These are phyloP conservation scores for Microascus cirrosus DNA, from an alignment of 2,329 filamentous ascomycete species.

Conservation along the genomic window DNA sequence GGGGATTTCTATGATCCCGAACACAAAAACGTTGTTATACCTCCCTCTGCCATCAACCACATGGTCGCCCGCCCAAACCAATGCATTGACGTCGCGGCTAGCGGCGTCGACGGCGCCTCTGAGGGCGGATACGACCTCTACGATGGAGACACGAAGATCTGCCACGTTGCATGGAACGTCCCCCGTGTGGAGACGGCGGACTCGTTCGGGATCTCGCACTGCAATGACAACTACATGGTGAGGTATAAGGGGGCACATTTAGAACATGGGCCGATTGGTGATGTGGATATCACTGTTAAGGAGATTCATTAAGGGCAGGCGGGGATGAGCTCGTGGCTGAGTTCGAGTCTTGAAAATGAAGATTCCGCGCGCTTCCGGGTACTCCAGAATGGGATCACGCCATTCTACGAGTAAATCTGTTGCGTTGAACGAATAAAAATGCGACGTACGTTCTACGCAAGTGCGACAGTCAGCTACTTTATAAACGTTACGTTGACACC, in stretches of 20 bases:
- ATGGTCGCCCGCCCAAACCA: not conserved
- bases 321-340: not conserved
- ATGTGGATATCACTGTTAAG: not conserved
- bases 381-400: not conserved
- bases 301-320: not conserved
- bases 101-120: not conserved
- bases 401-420: too few relatives aligned
- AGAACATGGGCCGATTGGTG: not conserved
- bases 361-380: too few relatives aligned
- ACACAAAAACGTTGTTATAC: not conserved
- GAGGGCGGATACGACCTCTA: not conserved
- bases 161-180: not conserved
- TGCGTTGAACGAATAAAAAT: too few relatives aligned
- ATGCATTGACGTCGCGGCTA: not conserved
- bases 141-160: not conserved
- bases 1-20: not conserved
- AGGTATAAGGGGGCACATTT: not conserved
- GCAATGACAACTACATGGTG: not conserved
- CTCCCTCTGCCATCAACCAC: not conserved
- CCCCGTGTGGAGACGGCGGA: not conserved
- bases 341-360: not conserved
- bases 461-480: too few relatives aligned
- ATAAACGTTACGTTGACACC: too few relatives aligned
- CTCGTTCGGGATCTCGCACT: not conserved
- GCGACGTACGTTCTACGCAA: too few relatives aligned